Conservation (phyloP, 2,329 filamentous ascomycete genomes). For the Colletotrichum gigasporum region DNA sequence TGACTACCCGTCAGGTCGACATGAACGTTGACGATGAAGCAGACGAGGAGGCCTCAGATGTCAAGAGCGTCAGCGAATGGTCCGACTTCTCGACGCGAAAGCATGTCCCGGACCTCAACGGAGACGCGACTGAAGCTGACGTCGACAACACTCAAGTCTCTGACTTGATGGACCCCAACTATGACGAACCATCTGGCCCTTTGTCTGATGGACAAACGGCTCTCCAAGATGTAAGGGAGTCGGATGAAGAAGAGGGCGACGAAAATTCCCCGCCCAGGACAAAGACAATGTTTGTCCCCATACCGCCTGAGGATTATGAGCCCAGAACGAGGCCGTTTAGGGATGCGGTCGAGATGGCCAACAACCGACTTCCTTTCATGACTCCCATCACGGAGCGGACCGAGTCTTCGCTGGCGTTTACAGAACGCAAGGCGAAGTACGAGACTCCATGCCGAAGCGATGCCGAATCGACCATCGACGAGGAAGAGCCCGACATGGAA, state of each 20-base stretch:
- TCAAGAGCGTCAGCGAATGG: conserved; percentile 81
- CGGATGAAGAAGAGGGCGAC: conserved; percentile 43
- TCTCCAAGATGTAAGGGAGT: conserved; percentile 29
- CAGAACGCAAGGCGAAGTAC: conserved; percentile 31
- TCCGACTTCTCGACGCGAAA: conserved; percentile 84
- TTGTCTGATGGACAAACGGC: conserved; percentile 40
- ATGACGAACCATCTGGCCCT: conserved; percentile 39
- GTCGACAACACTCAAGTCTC: conserved; percentile 50
- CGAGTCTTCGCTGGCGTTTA: conserved; percentile 77
- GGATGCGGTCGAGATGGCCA: conserved; percentile 81
- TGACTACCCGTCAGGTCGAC: conserved; percentile 75
- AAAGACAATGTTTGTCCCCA: conserved; percentile 76
- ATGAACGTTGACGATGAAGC: conserved; percentile 56
- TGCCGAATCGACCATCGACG: conserved; percentile 37
- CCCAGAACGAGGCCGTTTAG: conserved; percentile 82
- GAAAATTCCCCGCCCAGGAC: conserved; percentile 59
- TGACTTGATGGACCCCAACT: conserved; percentile 49
- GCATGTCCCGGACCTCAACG: conserved; percentile 66
- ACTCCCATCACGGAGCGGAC: conserved; percentile 97
- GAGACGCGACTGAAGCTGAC: conserved; percentile 43
- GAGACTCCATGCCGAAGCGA: conserved; percentile 38
- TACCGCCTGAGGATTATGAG: conserved; percentile 88
- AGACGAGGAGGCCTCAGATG: conserved; percentile 63
- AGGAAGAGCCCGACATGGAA: conserved; percentile 42
- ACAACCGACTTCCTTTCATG: conserved; percentile 97